These are phyloP conservation scores for Trametes cingulata DNA, from an alignment of 768 basidiomycete genomes.

Conservation along the genomic window DNA sequence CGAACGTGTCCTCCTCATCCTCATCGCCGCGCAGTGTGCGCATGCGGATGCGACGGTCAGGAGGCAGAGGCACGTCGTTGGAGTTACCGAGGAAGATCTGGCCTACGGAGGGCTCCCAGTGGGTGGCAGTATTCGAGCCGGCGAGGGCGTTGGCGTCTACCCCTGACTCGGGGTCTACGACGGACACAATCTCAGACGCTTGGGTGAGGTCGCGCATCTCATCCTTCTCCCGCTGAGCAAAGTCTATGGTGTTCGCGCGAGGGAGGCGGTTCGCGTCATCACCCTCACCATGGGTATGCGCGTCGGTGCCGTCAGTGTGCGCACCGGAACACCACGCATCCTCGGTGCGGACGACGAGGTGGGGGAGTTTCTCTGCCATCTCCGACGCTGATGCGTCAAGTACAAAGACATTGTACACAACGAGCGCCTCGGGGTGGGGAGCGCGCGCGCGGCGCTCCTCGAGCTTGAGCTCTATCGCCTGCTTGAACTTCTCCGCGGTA, in stretches of 20 bases:
- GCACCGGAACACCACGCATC: constrained; percentile 34
- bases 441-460: constrained; percentile 39
- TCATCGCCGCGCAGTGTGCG: constrained; percentile 21
- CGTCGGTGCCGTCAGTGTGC: constrained; percentile 37
- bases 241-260: constrained; percentile 68
- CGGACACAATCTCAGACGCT: constrained; percentile 73
- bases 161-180: constrained; percentile 30
- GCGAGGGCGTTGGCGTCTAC: constrained; percentile 21
- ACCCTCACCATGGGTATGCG: constrained; percentile 27
- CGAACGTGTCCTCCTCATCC: constrained; percentile 36
- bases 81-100: constrained; percentile 84
- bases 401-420: constrained; percentile 78
- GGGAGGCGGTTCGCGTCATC: constrained; percentile 12
- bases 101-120: constrained; percentile 59
- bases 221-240: constrained; percentile 80
- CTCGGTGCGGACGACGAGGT: constrained; percentile 55
- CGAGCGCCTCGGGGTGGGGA: constrained; percentile 33
- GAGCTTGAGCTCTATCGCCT: constrained; percentile 60
- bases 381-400: constrained; percentile 56
- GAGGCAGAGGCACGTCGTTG: constrained; percentile 62
- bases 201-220: constrained; percentile 89
- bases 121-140: constrained; percentile 40
- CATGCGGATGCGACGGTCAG: constrained; percentile 20
- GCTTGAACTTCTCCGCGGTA: constrained; percentile 65
- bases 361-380: constrained; percentile 45